These are phyloP conservation scores for Ophiostoma sp. DNA, from an alignment of 2,329 filamentous ascomycete species.

Conservation along the genomic window DNA sequence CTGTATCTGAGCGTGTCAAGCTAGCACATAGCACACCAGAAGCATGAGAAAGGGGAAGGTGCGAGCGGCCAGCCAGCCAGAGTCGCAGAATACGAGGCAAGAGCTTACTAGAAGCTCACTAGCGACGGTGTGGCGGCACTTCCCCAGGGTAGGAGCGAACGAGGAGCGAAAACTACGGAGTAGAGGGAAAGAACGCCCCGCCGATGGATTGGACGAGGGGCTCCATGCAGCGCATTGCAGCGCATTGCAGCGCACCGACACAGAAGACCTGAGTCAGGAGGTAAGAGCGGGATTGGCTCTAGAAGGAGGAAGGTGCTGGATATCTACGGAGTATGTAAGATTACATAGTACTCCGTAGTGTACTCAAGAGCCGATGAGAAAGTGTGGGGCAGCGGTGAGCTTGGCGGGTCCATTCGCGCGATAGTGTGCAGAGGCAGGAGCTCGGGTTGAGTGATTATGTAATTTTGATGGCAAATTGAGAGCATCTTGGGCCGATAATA, in stretches of 20 bases:
- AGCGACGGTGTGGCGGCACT: neutral
- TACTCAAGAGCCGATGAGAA: neutral
- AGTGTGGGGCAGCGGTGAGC: neutral
- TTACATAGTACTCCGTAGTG: too few relatives aligned
- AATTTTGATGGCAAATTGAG: neutral
- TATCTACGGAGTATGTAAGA: too few relatives aligned
- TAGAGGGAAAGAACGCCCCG: constrained; percentile 9
- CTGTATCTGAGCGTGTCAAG: too few relatives aligned
- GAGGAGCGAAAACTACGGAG: neutral
- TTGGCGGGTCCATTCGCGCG: neutral
- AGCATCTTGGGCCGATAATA: too few relatives aligned
- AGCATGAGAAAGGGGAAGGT: neutral
- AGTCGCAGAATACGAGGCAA: constrained; percentile 7
- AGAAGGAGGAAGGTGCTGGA: neutral
- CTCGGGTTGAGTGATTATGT: neutral
- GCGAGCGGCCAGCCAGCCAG: constrained; percentile 1
- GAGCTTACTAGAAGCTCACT: neutral
- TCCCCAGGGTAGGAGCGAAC: constrained; percentile 12
- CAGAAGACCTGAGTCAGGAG: constrained; percentile 1
- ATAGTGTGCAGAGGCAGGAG: neutral
- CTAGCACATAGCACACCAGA: neutral
- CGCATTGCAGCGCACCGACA: too few relatives aligned
- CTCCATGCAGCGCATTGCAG: neutral
- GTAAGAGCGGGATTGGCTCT: constrained; percentile 1
- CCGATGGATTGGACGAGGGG: constrained; percentile 16